Conservation (phyloP, 371 early-diverging fungal species). For the Chytridium lagenaria region DNA sequence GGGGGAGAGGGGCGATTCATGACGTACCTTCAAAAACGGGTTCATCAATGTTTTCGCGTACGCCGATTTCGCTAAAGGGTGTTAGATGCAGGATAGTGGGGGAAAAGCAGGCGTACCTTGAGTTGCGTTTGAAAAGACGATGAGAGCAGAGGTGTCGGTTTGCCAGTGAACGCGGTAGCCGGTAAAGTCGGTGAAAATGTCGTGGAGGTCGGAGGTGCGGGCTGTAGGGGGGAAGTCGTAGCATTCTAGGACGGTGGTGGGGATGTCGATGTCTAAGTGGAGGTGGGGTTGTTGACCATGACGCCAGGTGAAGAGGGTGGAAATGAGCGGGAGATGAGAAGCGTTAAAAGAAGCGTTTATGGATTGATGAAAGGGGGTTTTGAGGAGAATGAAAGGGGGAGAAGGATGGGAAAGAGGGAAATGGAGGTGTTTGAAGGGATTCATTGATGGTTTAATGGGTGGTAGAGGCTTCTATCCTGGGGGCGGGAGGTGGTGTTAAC, state of each 20-base stretch:
- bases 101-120: constrained; percentile 8
- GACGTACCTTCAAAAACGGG: constrained; percentile 23
- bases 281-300: no score
- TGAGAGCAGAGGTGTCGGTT: constrained; percentile 35
- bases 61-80: constrained; percentile 31
- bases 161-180: constrained; percentile 41
- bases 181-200: constrained; percentile 32
- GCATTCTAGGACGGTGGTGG: constrained; percentile 32
- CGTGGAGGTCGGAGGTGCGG: constrained; percentile 38
- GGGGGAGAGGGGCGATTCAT: background rate
- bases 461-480: no score
- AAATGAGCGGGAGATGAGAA: no score
- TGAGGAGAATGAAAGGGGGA: background rate
- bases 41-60: constrained; percentile 20
- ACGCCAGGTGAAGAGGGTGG: no score
- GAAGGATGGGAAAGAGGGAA: background rate
- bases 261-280: background rate
- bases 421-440: no score
- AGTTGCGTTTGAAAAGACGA: constrained; percentile 31
- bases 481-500: background rate
- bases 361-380: no score
- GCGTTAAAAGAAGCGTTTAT: no score
- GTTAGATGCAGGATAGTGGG: background rate
- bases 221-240: constrained; percentile 36
- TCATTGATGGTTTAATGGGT: no score